A percentile compares a stretch with the other conserved stretches of the same genome.
Conservation (phyloP, 257 asterid genomes). For the Solanum piurae region DNA sequence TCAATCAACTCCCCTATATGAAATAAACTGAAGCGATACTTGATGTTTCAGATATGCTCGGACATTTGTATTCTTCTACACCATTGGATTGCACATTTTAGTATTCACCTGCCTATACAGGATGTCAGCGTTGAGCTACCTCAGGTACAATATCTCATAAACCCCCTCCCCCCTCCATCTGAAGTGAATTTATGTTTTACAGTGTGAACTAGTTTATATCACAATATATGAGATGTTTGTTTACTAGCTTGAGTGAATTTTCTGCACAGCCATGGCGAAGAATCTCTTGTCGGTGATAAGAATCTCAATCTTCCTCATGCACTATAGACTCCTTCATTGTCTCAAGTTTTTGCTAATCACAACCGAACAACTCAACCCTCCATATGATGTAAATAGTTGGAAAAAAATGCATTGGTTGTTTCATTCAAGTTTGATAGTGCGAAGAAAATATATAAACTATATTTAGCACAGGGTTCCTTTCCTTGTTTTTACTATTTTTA, state of each 20-base stretch:
- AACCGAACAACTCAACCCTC: background rate
- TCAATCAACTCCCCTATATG: background rate
- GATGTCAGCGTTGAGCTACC: conserved; percentile 93
- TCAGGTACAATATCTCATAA: conserved; percentile 33
- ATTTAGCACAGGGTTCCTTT: background rate
- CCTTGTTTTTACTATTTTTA: background rate
- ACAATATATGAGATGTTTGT: background rate
- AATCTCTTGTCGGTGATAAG: conserved; percentile 55
- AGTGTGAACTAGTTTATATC: background rate
- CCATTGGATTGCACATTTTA: conserved; percentile 87
- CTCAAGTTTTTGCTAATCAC: background rate
- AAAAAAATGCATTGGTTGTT: background rate
- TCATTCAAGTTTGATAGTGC: background rate
- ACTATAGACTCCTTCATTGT: conserved; percentile 15
- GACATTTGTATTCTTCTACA: conserved; percentile 88
- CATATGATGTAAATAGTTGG: background rate
- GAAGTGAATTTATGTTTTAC: background rate
- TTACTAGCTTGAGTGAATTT: conserved; percentile 3
- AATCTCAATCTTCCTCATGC: conserved; percentile 58
- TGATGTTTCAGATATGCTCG: conserved; percentile 64
- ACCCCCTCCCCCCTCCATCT: background rate
- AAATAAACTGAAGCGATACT: background rate
- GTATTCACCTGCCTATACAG: conserved; percentile 95
- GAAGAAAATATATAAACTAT: background rate
- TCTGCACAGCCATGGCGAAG: conserved; percentile 66